Base-by-base conservation (phyloP, 1,284 basidiomycete genomes). In the Xerocomus nothofagi region DNA sequence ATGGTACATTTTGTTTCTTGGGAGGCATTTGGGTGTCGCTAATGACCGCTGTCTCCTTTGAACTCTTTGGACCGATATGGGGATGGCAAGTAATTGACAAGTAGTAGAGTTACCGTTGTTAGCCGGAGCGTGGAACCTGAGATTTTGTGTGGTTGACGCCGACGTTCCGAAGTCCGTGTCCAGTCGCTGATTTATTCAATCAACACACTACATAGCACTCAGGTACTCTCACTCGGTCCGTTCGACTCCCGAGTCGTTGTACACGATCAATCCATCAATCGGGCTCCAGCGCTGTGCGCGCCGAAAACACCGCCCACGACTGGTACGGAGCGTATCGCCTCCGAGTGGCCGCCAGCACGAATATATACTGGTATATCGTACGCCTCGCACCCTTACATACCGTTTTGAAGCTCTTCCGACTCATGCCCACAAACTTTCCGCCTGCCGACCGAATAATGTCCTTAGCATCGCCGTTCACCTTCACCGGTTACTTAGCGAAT, bases 21-120 rank as follows among this genome's bases (percentile, higher is more conserved):
- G 87, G 88, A 39, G 88, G 83, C 88, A 90, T 89, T 45, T 30
- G 24, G 33, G 31, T 46, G 26, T 40, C 12, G 4, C n/a, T 31
- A 9, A 18, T 6, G 27, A 12, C n/a, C 18, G 14, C 0, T 6
- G 14, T 31, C 18, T 43, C 33, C 23, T 26, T 39, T 33, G 12
- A 27, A 30, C 1, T 26, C 15, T 31, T 30, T 33, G 8, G 32
- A 39, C 18, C 27, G 12, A 18, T 20, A n/a, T 27, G 39, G 20
- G 9, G 17, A 6, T 26, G 20, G n/a, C 29, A 37, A 6, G n/a
- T 24, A 17, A 20, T 20, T 26, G 32, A 39, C n/a, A n/a, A n/a
- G n/a, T 21, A 23, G 34, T 10, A 23, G 34, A 7, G 18, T 39
- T n/a, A n/a, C n/a, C 14, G 23, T 14, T 34, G 24, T 20, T 23